phyloP scores from a whole-genome alignment of 306 rosid species.

The Glycyrrhiza uralensis region DNA sequence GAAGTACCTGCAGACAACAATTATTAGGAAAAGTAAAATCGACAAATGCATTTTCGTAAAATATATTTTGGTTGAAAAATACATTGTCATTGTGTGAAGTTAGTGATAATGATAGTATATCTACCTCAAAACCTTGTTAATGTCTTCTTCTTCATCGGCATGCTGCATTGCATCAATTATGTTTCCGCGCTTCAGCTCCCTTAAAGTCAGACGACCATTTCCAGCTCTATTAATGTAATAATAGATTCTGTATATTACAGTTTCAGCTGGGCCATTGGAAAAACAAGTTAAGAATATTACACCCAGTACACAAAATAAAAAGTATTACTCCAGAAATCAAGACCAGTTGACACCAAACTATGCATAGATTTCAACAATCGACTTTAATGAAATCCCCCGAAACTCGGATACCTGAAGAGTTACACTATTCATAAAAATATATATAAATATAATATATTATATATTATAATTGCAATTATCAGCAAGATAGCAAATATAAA shows the following conservation, averaged over 20 bases:
- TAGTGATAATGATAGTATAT: slow-evolving; percentile 17
- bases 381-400: background rate
- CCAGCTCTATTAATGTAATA: slow-evolving; percentile 93
- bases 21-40: slow-evolving; percentile 2
- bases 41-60: background rate
- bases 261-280: slow-evolving; percentile 87
- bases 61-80: background rate
- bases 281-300: slow-evolving; percentile 33
- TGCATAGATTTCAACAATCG: slow-evolving; percentile 21
- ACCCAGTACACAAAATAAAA: background rate
- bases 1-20: slow-evolving; percentile 66
- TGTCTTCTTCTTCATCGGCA: slow-evolving; percentile 98
- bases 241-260: slow-evolving; percentile 95
- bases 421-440: slow-evolving; percentile 20
- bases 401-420: background rate
- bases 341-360: background rate
- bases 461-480: background rate
- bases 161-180: slow-evolving; percentile 97
- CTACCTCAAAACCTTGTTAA: slow-evolving; percentile 96
- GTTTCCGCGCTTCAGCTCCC: slow-evolving; percentile 94
- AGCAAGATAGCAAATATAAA: background rate
- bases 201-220: slow-evolving; percentile 76
- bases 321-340: slow-evolving; percentile 9
- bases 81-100: background rate
- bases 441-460: background rate